Evolutionary conservation across 805 yeast genomes (phyloP).

Genomic region (Wickerhamomyces strasburgensis): DNA sequence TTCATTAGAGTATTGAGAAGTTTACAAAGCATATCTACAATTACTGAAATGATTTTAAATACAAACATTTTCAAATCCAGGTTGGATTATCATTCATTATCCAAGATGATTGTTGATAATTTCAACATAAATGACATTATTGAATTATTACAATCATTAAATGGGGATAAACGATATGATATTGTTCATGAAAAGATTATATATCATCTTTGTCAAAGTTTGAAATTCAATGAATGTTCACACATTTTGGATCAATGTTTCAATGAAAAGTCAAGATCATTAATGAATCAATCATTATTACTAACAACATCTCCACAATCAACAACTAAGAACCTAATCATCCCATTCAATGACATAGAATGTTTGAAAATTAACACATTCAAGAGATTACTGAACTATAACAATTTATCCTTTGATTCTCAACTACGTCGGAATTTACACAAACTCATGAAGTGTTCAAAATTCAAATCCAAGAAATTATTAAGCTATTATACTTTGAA

Average conservation of each 20-base stretch:
- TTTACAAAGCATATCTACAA: conserved; percentile 2
- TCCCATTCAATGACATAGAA: conserved; percentile 1
- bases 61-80: conserved; percentile 1
- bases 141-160: conserved; percentile 1
- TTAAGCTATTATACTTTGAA: conserved; percentile 5
- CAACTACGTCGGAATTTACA: conserved; percentile 3
- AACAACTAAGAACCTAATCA: not conserved
- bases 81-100: conserved; percentile 3
- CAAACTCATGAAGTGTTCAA: conserved; percentile 1
- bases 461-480: conserved; percentile 4
- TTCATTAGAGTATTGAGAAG: conserved; percentile 2
- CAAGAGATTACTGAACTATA: conserved; percentile 3
- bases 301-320: conserved; percentile 2
- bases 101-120: conserved; percentile 1
- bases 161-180: conserved; percentile 1
- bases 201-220: conserved; percentile 1
- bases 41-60: not conserved
- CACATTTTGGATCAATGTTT: conserved; percentile 1
- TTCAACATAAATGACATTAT: conserved; percentile 7
- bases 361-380: conserved; percentile 4
- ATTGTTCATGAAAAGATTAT: conserved; percentile 11
- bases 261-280: conserved; percentile 3
- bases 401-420: conserved; percentile 4
- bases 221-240: conserved; percentile 1
- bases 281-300: conserved; percentile 5